phyloP scores from a whole-genome alignment of 1,284 basidiomycete genomes.

The Ceratobasidium sp. region DNA sequence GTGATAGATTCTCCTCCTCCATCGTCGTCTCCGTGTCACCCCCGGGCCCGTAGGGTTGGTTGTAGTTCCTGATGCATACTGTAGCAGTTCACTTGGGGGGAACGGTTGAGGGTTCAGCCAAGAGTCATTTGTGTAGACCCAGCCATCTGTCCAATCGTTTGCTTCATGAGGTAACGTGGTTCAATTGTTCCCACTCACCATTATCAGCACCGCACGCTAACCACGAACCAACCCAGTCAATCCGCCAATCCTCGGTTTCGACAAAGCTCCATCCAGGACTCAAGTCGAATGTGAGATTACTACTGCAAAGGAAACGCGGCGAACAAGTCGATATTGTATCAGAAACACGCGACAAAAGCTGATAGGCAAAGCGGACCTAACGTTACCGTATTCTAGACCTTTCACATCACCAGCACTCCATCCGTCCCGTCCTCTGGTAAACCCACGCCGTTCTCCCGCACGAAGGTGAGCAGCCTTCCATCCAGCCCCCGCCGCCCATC shows the following conservation, averaged over 20 bases:
- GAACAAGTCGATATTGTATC: background rate
- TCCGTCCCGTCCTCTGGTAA: conserved; percentile 78
- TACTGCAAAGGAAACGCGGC: conserved; percentile 58
- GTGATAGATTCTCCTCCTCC: conserved; percentile 70
- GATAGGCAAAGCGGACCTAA: conserved; percentile 64
- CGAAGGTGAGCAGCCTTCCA: conserved; percentile 61
- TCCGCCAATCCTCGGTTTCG: conserved; percentile 77
- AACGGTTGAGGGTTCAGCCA: conserved; percentile 66
- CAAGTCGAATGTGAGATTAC: conserved; percentile 79
- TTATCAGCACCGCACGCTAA: conserved; percentile 63
- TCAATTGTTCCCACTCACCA: conserved; percentile 56
- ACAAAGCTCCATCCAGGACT: conserved; percentile 75
- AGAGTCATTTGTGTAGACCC: conserved; percentile 79
- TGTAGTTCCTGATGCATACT: conserved; percentile 24
- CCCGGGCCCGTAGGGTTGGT: conserved; percentile 47
- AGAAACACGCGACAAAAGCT: conserved; percentile 20
- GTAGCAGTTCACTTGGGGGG: conserved; percentile 59
- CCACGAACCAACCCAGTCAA: conserved; percentile 70
- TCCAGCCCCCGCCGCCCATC: conserved; percentile 56
- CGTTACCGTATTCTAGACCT: conserved; percentile 59
- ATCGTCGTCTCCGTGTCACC: conserved; percentile 68
- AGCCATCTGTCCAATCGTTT: conserved; percentile 63
- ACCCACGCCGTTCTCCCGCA: conserved; percentile 66
- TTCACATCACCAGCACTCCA: conserved; percentile 67
- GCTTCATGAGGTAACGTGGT: conserved; percentile 16